Conservation (phyloP, 2,329 filamentous ascomycete genomes). For the Ophiocordyceps camponoti-leonardi region DNA sequence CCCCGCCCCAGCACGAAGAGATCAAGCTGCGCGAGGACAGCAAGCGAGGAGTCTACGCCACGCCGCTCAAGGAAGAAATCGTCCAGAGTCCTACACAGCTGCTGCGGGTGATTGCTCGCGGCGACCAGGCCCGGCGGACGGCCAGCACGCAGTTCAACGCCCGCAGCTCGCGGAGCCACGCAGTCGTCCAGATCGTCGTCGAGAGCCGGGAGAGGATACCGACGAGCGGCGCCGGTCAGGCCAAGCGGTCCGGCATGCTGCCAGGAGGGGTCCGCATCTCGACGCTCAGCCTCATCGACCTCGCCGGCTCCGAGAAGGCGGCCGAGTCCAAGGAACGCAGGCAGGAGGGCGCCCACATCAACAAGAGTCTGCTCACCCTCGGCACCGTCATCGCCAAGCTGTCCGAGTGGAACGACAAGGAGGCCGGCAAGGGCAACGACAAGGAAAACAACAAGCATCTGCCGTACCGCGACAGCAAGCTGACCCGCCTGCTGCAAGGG, state of each 20-base stretch:
- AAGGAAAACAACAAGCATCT: conserved; percentile 86
- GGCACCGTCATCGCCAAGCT: conserved; percentile 88
- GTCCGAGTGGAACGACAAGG: conserved; percentile 77
- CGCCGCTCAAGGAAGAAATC: conserved; percentile 92
- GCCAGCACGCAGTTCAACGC: conserved; percentile 96
- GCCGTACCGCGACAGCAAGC: conserved; percentile 93
- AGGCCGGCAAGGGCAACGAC: conserved; percentile 45
- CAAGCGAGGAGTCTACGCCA: conserved; percentile 92
- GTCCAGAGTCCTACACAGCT: conserved; percentile 95
- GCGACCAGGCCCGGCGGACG: conserved; percentile 77
- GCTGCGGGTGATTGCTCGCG: conserved; percentile 81
- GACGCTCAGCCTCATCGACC: conserved; percentile 85
- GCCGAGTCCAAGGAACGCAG: conserved; percentile 89
- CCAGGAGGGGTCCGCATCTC: conserved; percentile 91
- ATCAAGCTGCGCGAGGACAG: conserved; percentile 95
- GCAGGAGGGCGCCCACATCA: conserved; percentile 93
- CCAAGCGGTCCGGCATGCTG: conserved; percentile 50
- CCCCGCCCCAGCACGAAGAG: conserved; percentile 50
- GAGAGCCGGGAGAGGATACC: conserved; percentile 82
- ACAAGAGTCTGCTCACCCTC: conserved; percentile 88
- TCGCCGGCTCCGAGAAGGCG: conserved; percentile 90
- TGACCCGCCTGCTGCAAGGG: conserved; percentile 81
- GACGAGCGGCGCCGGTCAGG: conserved; percentile 25
- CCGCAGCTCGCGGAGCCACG: conserved; percentile 91
- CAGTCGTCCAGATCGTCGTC: conserved; percentile 95